Conservation (phyloP, 768 basidiomycete genomes). For the Lentinula edodes region DNA sequence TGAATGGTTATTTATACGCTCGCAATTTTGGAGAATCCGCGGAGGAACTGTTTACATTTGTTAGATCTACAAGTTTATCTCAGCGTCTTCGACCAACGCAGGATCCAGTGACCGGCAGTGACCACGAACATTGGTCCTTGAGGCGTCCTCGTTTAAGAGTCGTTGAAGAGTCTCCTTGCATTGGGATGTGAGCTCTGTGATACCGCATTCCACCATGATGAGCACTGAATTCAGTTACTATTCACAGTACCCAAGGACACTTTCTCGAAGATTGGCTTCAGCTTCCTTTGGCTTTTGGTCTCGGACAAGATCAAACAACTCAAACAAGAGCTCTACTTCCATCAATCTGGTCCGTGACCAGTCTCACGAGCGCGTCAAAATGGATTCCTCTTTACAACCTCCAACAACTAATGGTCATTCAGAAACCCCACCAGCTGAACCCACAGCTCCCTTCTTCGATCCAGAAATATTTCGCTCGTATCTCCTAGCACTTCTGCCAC, state of each 20-base stretch:
- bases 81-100: background rate
- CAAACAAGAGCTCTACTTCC: background rate
- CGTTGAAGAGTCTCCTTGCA: background rate
- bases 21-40: too few relatives aligned
- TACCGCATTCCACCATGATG: constrained; percentile 7
- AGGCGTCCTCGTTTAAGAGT: background rate
- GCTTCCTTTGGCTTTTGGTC: background rate
- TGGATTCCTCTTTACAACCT: background rate
- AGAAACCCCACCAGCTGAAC: constrained; percentile 22
- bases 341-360: background rate
- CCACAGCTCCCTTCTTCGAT: constrained; percentile 51
- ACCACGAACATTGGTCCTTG: background rate
- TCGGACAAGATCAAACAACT: background rate
- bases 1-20: too few relatives aligned
- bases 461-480: constrained; percentile 65
- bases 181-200: background rate
- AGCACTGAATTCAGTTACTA: constrained; percentile 20
- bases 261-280: constrained; percentile 16
- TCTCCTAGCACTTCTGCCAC: constrained; percentile 67
- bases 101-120: background rate
- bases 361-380: background rate
- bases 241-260: constrained; percentile 20
- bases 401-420: constrained; percentile 10
- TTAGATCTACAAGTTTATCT: background rate
- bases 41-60: background rate